These are phyloP conservation scores for Plectosphaerella plurivora DNA, from an alignment of 2,329 filamentous ascomycete genomes.

Conservation along the genomic window DNA sequence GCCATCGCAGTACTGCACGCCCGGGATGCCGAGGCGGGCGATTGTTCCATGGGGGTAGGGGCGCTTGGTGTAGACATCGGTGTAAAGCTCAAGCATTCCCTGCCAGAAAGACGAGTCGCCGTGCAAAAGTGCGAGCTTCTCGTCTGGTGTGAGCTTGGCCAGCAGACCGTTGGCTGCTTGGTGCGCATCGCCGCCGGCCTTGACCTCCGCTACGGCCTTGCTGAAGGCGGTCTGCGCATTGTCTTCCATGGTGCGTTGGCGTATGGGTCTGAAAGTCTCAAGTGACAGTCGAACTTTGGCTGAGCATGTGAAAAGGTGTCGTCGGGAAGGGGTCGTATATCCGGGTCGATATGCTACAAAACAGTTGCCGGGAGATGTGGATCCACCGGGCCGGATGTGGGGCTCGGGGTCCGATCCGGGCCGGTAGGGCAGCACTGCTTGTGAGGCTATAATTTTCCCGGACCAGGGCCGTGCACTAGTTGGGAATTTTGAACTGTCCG, in stretches of 20 bases:
- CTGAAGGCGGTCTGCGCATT: background rate
- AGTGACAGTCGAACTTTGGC: background rate
- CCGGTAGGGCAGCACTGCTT: background rate
- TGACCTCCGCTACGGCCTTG: background rate
- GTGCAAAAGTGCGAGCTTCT: background rate
- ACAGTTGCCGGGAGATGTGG: background rate
- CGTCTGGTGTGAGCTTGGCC: background rate
- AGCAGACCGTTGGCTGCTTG: background rate
- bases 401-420: background rate
- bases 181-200: background rate
- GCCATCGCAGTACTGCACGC: slow-evolving; percentile 12
- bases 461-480: background rate
- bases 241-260: background rate
- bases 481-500: background rate
- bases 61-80: background rate
- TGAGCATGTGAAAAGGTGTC: background rate
- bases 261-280: background rate
- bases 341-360: background rate
- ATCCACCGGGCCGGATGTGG: background rate
- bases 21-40: slow-evolving; percentile 11
- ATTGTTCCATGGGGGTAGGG: slow-evolving; percentile 7
- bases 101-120: background rate
- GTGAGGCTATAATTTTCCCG: background rate
- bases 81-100: background rate
- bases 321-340: background rate